A percentile compares a stretch with the other conserved stretches of the same genome.
Evolutionary conservation across 306 rosid species (phyloP).

Genomic region (Prosopis cineraria): DNA sequence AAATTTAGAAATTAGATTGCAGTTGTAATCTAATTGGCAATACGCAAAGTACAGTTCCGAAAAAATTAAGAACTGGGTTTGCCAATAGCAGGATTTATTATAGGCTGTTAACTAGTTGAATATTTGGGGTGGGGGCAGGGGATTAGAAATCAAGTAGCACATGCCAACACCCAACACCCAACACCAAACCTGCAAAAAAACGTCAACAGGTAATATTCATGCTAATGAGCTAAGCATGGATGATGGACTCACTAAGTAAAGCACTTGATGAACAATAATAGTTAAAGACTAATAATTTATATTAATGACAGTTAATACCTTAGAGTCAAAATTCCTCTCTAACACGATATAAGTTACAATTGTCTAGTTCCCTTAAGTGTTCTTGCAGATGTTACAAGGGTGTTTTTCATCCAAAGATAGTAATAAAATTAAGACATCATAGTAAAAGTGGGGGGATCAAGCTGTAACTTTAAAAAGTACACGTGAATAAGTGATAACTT

Average conservation of each 20-base stretch:
- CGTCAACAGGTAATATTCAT: not conserved
- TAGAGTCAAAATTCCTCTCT: no score
- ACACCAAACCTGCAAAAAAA: not conserved
- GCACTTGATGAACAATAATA: not conserved
- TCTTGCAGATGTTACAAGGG: not conserved
- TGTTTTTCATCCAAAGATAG: not conserved
- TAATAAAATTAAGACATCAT: not conserved
- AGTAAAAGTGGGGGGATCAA: not conserved
- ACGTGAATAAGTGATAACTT: not conserved
- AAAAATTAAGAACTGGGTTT: not conserved
- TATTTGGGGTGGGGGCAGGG: not conserved
- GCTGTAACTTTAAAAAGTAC: not conserved
- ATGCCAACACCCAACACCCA: not conserved
- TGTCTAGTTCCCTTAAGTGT: no score
- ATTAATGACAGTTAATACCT: not conserved
- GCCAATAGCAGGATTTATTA: conserved; percentile 5
- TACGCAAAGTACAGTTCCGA: conserved; percentile 6
- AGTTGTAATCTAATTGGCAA: not conserved
- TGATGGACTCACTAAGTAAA: not conserved
- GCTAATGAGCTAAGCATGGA: not conserved
- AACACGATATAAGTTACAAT: not conserved
- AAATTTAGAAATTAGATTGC: not conserved
- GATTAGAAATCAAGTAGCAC: not conserved
- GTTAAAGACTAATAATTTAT: not conserved
- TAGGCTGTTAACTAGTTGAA: conserved; percentile 16